Evolutionary conservation across 2,329 filamentous ascomycete genomes (phyloP).

Genomic region (Microdochium trichocladiopsis): DNA sequence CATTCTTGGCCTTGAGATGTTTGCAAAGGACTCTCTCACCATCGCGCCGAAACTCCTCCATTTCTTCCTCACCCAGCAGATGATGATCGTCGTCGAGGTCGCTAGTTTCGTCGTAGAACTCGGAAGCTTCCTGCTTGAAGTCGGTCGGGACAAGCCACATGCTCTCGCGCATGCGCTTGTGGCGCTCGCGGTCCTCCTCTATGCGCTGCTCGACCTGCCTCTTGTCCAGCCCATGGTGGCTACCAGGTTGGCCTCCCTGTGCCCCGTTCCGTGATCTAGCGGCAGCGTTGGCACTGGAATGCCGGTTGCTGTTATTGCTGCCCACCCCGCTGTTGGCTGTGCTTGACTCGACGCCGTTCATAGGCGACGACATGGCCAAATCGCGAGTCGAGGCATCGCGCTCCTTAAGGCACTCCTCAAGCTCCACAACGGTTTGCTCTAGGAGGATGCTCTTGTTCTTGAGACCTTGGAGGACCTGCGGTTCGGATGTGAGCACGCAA

Average conservation of each 20-base stretch:
- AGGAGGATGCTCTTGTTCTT: constrained; percentile 66
- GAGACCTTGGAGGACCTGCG: constrained; percentile 60
- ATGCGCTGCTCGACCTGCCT: constrained; percentile 91
- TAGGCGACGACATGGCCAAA: constrained; percentile 42
- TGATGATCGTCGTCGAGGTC: constrained; percentile 85
- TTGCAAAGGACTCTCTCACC: constrained; percentile 6
- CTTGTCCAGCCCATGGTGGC: constrained; percentile 56
- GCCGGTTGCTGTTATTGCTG: constrained; percentile 22
- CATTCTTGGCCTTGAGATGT: constrained; percentile 6
- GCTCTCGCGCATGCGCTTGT: constrained; percentile 84
- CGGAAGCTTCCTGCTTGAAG: constrained; percentile 65
- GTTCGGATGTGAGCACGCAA: constrained; percentile 2
- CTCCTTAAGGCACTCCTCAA: constrained; percentile 77
- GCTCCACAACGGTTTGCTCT: constrained; percentile 67
- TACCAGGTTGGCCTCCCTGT: constrained; percentile 7
- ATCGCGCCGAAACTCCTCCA: constrained; percentile 28
- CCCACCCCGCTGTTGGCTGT: constrained; percentile 32
- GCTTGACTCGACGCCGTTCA: constrained; percentile 28
- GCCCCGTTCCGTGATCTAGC: constrained; percentile 17
- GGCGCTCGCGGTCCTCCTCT: constrained; percentile 90
- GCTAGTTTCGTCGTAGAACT: constrained; percentile 80
- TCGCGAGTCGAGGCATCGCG: constrained; percentile 61
- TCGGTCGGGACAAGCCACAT: constrained; percentile 80
- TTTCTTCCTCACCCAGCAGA: constrained; percentile 68
- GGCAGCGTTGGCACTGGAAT: constrained; percentile 22